Evolutionary conservation across 164 flowering plant genomes (phyloP).

Genomic region (Buxus sempervirens): DNA sequence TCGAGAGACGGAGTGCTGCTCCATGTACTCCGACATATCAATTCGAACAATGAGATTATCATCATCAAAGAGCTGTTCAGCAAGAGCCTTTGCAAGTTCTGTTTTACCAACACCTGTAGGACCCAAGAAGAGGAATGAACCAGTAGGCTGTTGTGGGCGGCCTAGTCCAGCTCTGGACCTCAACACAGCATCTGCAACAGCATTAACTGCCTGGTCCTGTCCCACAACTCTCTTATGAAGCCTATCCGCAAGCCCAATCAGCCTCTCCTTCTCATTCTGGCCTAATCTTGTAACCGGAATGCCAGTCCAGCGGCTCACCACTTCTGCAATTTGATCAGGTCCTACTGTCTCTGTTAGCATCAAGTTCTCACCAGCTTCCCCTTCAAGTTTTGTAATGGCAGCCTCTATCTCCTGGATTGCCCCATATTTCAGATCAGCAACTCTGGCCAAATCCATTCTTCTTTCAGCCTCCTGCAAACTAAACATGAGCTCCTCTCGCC

Average conservation of each 20-base stretch:
- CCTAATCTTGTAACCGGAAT: conserved; percentile 88
- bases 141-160: conserved; percentile 83
- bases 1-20: conserved; percentile 86
- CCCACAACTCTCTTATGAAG: conserved; percentile 86
- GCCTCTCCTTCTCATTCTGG: conserved; percentile 68
- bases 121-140: conserved; percentile 81
- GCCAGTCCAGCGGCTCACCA: conserved; percentile 95
- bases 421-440: conserved; percentile 73
- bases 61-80: conserved; percentile 90
- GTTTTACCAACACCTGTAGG: conserved; percentile 98
- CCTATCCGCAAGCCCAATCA: conserved; percentile 80
- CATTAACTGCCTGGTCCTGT: conserved; percentile 71
- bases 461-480: conserved; percentile 81
- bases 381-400: conserved; percentile 67
- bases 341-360: conserved; percentile 85
- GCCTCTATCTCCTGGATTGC: conserved; percentile 74
- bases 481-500: conserved; percentile 57
- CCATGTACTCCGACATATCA: conserved; percentile 98
- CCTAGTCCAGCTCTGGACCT: conserved; percentile 89
- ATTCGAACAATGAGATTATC: conserved; percentile 71
- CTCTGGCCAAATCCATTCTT: conserved; percentile 79
- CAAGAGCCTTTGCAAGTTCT: conserved; percentile 92
- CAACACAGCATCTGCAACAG: conserved; percentile 87
- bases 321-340: conserved; percentile 86
- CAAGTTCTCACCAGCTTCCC: conserved; percentile 42